Evolutionary conservation across 2,329 filamentous ascomycete species (phyloP), one percentile per base, ranked within the genome.

Genomic region (Sporothrix luriei): DNA sequence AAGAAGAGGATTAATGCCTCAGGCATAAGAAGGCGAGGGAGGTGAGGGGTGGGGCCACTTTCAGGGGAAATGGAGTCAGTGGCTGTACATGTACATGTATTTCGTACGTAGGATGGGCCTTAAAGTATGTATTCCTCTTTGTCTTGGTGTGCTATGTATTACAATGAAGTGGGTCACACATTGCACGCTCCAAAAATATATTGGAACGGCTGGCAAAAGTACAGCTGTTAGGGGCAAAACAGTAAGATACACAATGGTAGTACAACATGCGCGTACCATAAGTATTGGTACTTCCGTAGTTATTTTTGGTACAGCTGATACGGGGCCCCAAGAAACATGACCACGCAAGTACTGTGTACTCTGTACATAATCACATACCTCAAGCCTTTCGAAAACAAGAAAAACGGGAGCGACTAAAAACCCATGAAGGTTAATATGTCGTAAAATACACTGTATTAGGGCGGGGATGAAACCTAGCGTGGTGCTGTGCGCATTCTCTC

Each of bases 1-100:
- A 62, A 3, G 70, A 72, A 29, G 21, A 14, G 9, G 5, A 6
- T 55, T 68, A 40, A 1, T 59, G 73, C 73, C 73, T 74, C 46
- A 73, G 73, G 73, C 73, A 71, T 6, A 11, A 51, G 14, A 6
- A 26, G 49, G 46, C 21, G 38, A 70, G 40, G 70, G 70, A 68
- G 64, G 10, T 11, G n/a, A 16, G 48, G 54, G 67, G 69, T 65
- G 65, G 68, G 51, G n/a, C 61, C 61, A 3, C 16, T 6, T 46
- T 43, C 57, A 33, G 66, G 52, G 68, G 69, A 46, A 6, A 29
- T 16, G 19, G 21, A n/a, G 54, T 24, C 10, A 5, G 19, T 33
- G 52, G 24, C 13, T 26, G 19, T n/a, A n/a, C n/a, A n/a, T n/a
- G n/a, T n/a, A n/a, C n/a, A n/a, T n/a, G n/a, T n/a, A n/a, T n/a